Evolutionary conservation across 2,329 filamentous ascomycete genomes (phyloP).

Genomic region (Monosporascus sp.): DNA sequence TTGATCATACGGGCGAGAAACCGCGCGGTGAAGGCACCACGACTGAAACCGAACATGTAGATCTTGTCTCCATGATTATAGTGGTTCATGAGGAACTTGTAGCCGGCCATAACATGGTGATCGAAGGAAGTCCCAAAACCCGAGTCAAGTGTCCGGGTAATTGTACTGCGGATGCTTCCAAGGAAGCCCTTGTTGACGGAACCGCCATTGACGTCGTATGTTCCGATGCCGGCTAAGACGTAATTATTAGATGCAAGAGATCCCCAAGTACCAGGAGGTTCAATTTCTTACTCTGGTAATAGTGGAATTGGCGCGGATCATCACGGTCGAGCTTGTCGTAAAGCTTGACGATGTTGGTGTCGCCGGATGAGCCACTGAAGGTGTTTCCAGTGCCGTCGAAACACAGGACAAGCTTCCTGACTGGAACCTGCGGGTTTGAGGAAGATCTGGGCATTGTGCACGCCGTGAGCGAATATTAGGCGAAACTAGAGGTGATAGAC

Average conservation of each 20-base stretch:
- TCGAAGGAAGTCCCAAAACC: conserved; percentile 43
- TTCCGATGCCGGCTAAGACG: conserved; percentile 40
- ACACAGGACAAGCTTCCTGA: conserved; percentile 40
- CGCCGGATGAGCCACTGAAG: conserved; percentile 40
- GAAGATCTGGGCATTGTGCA: no score
- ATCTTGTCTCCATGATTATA: conserved; percentile 44
- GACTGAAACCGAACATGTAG: conserved; percentile 50
- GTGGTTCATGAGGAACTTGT: conserved; percentile 50
- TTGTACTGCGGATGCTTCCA: conserved; percentile 27
- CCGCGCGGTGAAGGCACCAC: conserved; percentile 48
- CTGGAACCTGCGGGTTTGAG: conserved; percentile 3
- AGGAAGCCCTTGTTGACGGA: conserved; percentile 34
- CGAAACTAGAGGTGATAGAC: neutral
- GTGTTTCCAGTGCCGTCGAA: conserved; percentile 45
- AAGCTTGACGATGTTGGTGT: conserved; percentile 51
- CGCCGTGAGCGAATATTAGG: no score
- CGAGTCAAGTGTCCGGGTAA: conserved; percentile 37
- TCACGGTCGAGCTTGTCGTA: conserved; percentile 41
- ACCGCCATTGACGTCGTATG: conserved; percentile 39
- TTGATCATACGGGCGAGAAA: conserved; percentile 48
- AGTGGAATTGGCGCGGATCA: conserved; percentile 39
- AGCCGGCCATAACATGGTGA: conserved; percentile 46
- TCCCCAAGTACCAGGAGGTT: no score
- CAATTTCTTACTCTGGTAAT: conserved; percentile 39
- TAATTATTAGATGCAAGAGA: neutral